Evolutionary conservation across 805 yeast species (phyloP).

Genomic region (Naumovozyma baii): DNA sequence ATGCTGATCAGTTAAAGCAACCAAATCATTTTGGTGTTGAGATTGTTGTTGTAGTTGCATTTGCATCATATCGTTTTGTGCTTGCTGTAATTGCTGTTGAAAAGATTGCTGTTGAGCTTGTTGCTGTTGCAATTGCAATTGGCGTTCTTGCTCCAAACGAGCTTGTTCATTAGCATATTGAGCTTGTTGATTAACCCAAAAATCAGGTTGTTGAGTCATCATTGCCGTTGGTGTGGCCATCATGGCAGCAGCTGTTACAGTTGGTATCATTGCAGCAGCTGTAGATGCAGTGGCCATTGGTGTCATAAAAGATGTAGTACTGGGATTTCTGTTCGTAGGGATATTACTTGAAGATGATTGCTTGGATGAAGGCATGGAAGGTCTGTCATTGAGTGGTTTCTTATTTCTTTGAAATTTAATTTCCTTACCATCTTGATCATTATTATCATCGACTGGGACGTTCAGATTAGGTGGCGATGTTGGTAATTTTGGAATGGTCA

Average conservation of each 20-base stretch:
- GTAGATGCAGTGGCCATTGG: constrained; percentile 4
- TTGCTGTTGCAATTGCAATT: constrained; percentile 50
- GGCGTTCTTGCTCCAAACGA: constrained; percentile 59
- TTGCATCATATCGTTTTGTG: constrained; percentile 57
- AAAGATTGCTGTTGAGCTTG: constrained; percentile 51
- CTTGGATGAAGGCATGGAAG: neutral
- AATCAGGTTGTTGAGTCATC: constrained; percentile 8
- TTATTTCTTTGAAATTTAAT: constrained; percentile 9
- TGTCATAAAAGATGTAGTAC: constrained; percentile 2
- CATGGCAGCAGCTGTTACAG: constrained; percentile 20
- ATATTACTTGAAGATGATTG: neutral
- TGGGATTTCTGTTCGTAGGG: neutral
- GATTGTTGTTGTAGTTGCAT: constrained; percentile 46
- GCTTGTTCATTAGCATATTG: constrained; percentile 59
- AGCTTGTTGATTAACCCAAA: constrained; percentile 35
- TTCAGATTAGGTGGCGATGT: constrained; percentile 30
- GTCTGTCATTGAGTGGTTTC: constrained; percentile 1
- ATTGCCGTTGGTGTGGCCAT: constrained; percentile 32
- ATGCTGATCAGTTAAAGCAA: constrained; percentile 67
- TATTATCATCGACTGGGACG: constrained; percentile 18
- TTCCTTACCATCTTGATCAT: constrained; percentile 8
- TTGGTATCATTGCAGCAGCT: constrained; percentile 11
- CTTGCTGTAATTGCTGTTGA: constrained; percentile 61
- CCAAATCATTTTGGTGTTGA: constrained; percentile 69
- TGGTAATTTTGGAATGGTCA: constrained; percentile 37